phyloP scores from a whole-genome alignment of 1,284 basidiomycete species.

The Malassezia sympodialis region DNA sequence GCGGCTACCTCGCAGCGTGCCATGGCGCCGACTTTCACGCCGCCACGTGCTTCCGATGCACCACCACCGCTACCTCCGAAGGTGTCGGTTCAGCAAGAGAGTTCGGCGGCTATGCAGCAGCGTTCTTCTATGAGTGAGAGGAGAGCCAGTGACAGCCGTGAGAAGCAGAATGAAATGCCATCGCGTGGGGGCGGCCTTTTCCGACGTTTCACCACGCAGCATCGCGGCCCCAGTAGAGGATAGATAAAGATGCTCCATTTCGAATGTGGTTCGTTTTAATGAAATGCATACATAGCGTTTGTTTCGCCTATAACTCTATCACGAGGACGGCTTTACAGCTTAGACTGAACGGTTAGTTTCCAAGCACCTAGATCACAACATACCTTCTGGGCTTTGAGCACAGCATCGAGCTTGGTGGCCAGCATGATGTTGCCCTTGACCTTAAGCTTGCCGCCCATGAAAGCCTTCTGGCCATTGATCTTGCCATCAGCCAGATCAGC shows the following conservation, averaged over 20 bases:
- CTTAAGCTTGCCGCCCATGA: slow-evolving; percentile 34
- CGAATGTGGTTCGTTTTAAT: too few species aligned
- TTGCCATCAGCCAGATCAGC: slow-evolving; percentile 47
- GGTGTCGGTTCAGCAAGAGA: not conserved
- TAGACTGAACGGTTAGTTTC: slow-evolving; percentile 11
- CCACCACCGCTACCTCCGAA: not conserved
- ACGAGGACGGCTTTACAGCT: slow-evolving; percentile 21
- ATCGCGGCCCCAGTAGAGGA: not conserved
- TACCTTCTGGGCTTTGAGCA: slow-evolving; percentile 29
- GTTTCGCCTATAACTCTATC: not conserved
- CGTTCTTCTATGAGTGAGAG: not conserved
- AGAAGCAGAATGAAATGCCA: not conserved
- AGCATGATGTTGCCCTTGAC: slow-evolving; percentile 47
- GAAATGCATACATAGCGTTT: not conserved
- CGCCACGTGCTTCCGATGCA: not conserved
- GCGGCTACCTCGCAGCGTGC: not conserved
- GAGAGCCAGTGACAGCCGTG: not conserved
- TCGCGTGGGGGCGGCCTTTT: not conserved
- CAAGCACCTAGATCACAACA: not conserved
- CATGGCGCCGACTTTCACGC: not conserved
- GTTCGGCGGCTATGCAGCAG: not conserved
- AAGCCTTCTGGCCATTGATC: slow-evolving; percentile 49
- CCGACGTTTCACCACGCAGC: not conserved
- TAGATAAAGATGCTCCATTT: not conserved
- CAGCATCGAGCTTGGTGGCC: slow-evolving; percentile 32